Conservation (phyloP, 192 early-diverging fungal species). For the Cladochytrium replicatum region DNA sequence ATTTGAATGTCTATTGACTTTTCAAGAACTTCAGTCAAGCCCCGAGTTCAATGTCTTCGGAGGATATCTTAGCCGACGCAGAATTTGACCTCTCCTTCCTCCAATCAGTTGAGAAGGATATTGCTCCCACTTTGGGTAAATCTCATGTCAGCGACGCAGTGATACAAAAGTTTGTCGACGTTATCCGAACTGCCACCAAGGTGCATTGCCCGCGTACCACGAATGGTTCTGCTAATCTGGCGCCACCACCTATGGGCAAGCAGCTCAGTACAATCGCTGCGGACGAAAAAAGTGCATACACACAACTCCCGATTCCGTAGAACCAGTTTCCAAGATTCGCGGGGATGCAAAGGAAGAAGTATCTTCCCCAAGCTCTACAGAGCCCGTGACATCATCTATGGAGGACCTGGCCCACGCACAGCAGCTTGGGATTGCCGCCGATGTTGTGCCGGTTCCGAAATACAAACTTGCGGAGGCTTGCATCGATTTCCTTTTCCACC, state of each 20-base stretch:
- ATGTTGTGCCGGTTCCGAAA: constrained; percentile 49
- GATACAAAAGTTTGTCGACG: constrained; percentile 40
- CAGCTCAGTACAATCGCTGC: not conserved
- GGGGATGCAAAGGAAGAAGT: too few species aligned
- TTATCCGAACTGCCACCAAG: constrained; percentile 44
- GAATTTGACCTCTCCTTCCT: constrained; percentile 64
- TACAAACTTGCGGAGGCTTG: constrained; percentile 60
- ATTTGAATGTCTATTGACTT: constrained; percentile 1
- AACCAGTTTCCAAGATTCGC: too few species aligned
- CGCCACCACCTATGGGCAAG: not conserved
- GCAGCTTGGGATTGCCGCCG: constrained; percentile 17
- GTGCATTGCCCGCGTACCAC: constrained; percentile 25
- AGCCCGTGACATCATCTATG: too few species aligned
- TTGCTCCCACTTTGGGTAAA: constrained; percentile 56
- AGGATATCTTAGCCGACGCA: constrained; percentile 57
- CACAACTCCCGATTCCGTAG: not conserved
- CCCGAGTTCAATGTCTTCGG: constrained; percentile 37
- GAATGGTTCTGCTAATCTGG: not conserved
- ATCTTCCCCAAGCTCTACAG: too few species aligned
- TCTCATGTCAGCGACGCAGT: constrained; percentile 48
- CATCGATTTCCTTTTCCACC: constrained; percentile 49
- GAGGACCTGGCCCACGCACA: too few species aligned
- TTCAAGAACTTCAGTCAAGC: constrained; percentile 38
- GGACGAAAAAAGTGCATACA: not conserved
- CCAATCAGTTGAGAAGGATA: constrained; percentile 50